Base-by-base conservation (phyloP, 371 early-diverging fungal genomes). In the Rhizopus arrhizus region DNA sequence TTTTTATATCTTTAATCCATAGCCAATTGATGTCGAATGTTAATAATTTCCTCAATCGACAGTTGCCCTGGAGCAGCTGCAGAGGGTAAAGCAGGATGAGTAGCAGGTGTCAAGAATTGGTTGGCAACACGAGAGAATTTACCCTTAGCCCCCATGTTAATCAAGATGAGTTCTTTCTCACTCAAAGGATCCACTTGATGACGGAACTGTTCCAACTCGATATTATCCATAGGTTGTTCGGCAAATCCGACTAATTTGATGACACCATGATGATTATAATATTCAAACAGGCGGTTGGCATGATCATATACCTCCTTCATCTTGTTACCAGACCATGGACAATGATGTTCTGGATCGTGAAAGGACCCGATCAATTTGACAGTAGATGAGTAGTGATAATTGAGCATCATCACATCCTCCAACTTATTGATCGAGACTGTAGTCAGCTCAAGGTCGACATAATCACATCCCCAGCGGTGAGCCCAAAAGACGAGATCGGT, bases 11-110 rank as follows among this genome's bases (percentile, higher is more conserved):
- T 38, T 29, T 57, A 48, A 52, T 54, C 36, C 42, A 88, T 53
- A 42, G 82, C 15, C 85, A 81, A 41, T 74, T 67, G 64, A 83
- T 61, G 38, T 15, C 66, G 46, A 29, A 66, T 35, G 36, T 11
- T 12, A 48, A 31, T 69, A 49, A 97, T 88, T 59, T 95, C 83
- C 11, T 59, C 53, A 7, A 93, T 78, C 13, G 90, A 82, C 38
- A 97, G 74, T 78, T 97, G 96, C 28, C 97, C 97, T 0, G 96
- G 94, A 4, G 96, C 97, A 1, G 97, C 96, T 10, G 77, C 76
- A 5, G 74, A 66, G 0, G 92, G 85, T 43, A 96, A 69, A 29
- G 68, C 48, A 13, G 87, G 77, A 68, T 97, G 97, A 0, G 96
- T 96, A 12, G 94, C 93, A 9, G 97, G 97, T 8, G 95, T 95